These are phyloP conservation scores for Xylaria sp. DNA, from an alignment of 2,329 filamentous ascomycete genomes.

Conservation along the genomic window DNA sequence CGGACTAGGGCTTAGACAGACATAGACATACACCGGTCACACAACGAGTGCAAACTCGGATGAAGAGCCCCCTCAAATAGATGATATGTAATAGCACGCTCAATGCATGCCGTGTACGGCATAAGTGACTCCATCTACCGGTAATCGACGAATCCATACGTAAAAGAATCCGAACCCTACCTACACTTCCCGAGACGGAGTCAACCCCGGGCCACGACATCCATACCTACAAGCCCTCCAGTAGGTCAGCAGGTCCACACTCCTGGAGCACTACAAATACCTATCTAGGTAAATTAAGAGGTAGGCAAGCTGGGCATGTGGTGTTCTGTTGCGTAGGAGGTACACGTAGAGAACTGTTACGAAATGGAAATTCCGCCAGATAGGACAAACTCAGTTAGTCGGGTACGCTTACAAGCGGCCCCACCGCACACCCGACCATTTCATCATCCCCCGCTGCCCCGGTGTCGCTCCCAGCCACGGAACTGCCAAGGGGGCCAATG, in stretches of 20 bases:
- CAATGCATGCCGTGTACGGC: not conserved
- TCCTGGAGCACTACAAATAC: no score
- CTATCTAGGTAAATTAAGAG: not conserved
- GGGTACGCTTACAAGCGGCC: not conserved
- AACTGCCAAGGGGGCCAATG: not conserved
- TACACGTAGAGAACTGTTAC: not conserved
- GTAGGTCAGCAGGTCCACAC: no score
- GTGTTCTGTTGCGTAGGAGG: not conserved
- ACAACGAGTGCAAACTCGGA: not conserved
- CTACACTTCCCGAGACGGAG: no score
- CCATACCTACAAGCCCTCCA: no score
- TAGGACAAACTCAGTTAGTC: not conserved
- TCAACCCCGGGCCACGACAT: no score
- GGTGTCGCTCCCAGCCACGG: not conserved
- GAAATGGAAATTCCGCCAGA: not conserved
- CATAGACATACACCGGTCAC: not conserved
- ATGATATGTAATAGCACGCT: not conserved
- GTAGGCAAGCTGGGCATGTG: not conserved
- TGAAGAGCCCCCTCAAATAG: no score
- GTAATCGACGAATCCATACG: no score
- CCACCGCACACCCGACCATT: no score
- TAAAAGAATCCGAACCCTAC: no score
- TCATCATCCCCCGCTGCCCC: no score
- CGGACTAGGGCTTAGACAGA: not conserved
- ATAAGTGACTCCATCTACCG: no score